phyloP scores from a whole-genome alignment of 148 eudicot genomes.

The Silene conica region DNA sequence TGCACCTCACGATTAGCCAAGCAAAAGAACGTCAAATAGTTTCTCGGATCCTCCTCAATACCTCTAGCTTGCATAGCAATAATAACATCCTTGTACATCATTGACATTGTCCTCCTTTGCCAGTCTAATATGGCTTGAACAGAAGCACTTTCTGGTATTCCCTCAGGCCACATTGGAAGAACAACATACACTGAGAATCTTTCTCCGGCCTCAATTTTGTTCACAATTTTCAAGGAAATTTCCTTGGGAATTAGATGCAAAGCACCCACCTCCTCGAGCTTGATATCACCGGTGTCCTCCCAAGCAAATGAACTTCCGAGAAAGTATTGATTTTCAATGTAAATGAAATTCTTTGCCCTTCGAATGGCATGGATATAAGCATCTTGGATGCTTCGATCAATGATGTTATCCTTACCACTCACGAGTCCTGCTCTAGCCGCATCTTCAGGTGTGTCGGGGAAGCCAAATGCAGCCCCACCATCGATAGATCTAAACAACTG shows the following conservation, averaged over 20 bases:
- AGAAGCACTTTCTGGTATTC: conserved; percentile 63
- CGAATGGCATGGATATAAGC: conserved; percentile 78
- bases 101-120: conserved; percentile 65
- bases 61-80: conserved; percentile 54
- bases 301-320: conserved; percentile 66
- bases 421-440: conserved; percentile 74
- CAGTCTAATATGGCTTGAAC: conserved; percentile 73
- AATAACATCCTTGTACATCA: conserved; percentile 66
- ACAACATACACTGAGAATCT: conserved; percentile 60
- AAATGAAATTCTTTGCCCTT: conserved; percentile 62
- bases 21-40: conserved; percentile 74
- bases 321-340: conserved; percentile 76
- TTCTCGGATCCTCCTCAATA: conserved; percentile 64
- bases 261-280: conserved; percentile 53
- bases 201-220: conserved; percentile 72
- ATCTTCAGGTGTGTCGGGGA: conserved; percentile 73
- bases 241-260: conserved; percentile 73
- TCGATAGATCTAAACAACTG: conserved; percentile 78
- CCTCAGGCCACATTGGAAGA: conserved; percentile 86
- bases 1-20: conserved; percentile 69
- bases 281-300: conserved; percentile 38
- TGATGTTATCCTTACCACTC: conserved; percentile 74
- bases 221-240: conserved; percentile 63
- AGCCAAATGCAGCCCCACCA: conserved; percentile 83
- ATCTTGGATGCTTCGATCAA: conserved; percentile 78